Conservation (phyloP, 352 stramenopile species). For the Phytophthora palmivora region DNA sequence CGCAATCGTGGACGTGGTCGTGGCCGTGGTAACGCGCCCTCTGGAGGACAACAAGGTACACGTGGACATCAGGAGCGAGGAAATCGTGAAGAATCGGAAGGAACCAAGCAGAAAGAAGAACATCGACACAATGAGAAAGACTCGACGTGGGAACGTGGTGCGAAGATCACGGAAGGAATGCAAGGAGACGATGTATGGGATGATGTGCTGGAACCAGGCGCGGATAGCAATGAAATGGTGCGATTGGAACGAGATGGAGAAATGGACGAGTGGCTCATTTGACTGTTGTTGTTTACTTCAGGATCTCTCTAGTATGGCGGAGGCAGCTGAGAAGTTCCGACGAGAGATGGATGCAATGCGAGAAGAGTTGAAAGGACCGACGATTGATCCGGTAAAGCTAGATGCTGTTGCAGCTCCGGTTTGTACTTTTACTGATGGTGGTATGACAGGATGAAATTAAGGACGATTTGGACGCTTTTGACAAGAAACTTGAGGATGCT, state of each 20-base stretch:
- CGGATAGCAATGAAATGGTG: slow-evolving; percentile 72
- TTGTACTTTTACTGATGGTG: slow-evolving; percentile 12
- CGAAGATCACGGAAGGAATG: slow-evolving; percentile 41
- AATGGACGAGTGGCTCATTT: not conserved
- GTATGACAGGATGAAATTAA: slow-evolving; percentile 47
- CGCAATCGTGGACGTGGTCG: slow-evolving; percentile 80
- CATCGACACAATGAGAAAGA: slow-evolving; percentile 52
- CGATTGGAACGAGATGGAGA: slow-evolving; percentile 15
- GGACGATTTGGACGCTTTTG: slow-evolving; percentile 76
- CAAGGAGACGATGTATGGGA: slow-evolving; percentile 79
- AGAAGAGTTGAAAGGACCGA: slow-evolving; percentile 50
- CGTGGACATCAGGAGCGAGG: slow-evolving; percentile 54
- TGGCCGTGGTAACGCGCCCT: slow-evolving; percentile 53
- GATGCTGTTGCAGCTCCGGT: not conserved
- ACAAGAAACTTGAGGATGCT: slow-evolving; percentile 82
- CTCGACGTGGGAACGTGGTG: slow-evolving; percentile 67
- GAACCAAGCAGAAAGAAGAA: slow-evolving; percentile 44
- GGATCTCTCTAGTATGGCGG: slow-evolving; percentile 84
- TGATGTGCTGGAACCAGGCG: slow-evolving; percentile 61
- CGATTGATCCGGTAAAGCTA: slow-evolving; percentile 41
- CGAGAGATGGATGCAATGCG: slow-evolving; percentile 88
- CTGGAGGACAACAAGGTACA: slow-evolving; percentile 30
- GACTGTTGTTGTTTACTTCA: slow-evolving; percentile 31
- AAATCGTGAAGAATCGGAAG: slow-evolving; percentile 52
- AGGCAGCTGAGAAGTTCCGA: slow-evolving; percentile 84